A percentile compares a stretch with the other conserved stretches of the same genome.
Evolutionary conservation across 2,329 filamentous ascomycete species (phyloP).

Genomic region (Colletotrichum caudatum): DNA sequence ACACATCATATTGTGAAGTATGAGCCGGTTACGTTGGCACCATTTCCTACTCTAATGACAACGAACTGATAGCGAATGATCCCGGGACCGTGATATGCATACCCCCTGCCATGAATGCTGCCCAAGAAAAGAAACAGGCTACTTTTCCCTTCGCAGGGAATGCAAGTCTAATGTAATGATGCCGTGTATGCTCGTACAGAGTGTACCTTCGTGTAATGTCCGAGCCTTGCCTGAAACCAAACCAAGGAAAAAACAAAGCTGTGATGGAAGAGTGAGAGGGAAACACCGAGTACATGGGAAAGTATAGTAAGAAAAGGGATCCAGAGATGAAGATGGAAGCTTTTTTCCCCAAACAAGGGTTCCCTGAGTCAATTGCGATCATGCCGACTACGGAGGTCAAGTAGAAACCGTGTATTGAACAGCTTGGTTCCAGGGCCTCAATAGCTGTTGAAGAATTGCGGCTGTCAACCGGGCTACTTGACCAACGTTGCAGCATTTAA

Average conservation of each 20-base stretch:
- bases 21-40: not conserved
- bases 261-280: no score
- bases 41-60: not conserved
- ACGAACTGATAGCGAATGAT: not conserved
- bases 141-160: slow-evolving; percentile 10
- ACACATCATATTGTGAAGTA: not conserved
- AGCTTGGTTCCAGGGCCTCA: not conserved
- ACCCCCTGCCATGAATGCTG: not conserved
- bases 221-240: not conserved
- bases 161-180: slow-evolving; percentile 16
- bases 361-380: no score
- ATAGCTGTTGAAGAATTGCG: not conserved
- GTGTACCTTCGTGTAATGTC: not conserved
- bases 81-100: not conserved
- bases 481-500: not conserved
- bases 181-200: not conserved
- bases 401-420: not conserved
- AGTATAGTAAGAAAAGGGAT: not conserved
- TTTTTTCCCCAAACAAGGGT: not conserved
- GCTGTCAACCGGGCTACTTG: not conserved
- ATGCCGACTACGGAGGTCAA: not conserved
- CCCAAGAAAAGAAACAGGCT: not conserved
- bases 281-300: not conserved
- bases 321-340: not conserved
- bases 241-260: not conserved